Evolutionary conservation across 306 rosid genomes (phyloP).

Genomic region (Gynostemma pentaphyllum): DNA sequence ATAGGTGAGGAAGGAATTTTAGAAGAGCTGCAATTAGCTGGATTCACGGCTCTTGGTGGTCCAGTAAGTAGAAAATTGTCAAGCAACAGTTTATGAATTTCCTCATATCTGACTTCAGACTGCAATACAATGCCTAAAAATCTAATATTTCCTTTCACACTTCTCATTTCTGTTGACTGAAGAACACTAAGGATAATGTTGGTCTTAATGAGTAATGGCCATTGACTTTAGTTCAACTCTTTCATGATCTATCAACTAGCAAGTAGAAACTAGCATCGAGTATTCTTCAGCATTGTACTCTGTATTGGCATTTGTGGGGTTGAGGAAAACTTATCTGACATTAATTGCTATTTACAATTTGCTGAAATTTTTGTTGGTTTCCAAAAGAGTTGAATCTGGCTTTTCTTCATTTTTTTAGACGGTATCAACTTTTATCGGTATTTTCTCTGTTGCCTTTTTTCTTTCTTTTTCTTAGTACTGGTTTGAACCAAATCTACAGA

Average conservation of each 20-base stretch:
- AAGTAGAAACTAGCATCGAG: too few relatives aligned
- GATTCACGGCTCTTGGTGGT: conserved; percentile 86
- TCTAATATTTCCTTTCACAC: neutral
- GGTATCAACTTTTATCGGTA: neutral
- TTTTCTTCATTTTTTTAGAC: neutral
- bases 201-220: neutral
- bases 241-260: too few relatives aligned
- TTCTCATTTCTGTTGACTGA: neutral
- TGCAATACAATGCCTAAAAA: neutral
- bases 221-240: too few relatives aligned
- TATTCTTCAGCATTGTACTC: neutral
- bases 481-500: neutral
- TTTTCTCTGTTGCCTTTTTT: neutral
- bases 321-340: neutral
- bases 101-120: neutral
- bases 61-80: conserved; percentile 41
- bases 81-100: neutral
- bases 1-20: conserved; percentile 82
- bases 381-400: neutral
- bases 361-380: neutral
- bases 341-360: neutral
- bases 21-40: conserved; percentile 79
- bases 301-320: neutral
- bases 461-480: neutral
- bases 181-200: neutral